Percentiles rank a stretch among this genome's conserved stretches.
Conservation (phyloP, 108 stramenopile genomes). For the Asterionellopsis glacialis region DNA sequence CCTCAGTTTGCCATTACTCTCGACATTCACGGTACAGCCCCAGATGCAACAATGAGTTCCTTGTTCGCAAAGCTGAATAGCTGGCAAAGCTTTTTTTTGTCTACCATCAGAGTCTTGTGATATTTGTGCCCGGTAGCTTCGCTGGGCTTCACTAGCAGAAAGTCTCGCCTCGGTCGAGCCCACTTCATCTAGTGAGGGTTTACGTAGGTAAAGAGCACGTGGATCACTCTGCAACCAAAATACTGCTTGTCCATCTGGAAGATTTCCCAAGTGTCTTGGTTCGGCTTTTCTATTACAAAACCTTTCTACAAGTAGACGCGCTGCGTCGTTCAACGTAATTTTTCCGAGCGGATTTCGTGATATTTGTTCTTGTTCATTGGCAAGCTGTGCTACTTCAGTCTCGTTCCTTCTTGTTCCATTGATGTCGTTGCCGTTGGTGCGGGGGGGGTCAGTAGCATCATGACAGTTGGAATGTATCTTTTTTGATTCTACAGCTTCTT, state of each 20-base stretch:
- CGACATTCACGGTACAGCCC: background rate
- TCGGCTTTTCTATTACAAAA: background rate
- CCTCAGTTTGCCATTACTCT: background rate
- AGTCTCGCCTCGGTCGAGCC: too few relatives aligned
- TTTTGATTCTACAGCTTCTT: too few relatives aligned
- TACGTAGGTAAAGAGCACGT: conserved; percentile 8
- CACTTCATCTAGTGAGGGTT: too few relatives aligned
- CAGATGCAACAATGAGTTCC: too few relatives aligned
- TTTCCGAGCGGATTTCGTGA: too few relatives aligned
- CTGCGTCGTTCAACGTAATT: background rate
- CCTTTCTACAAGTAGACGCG: background rate
- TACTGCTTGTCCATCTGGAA: conserved; percentile 24
- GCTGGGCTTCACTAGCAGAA: background rate
- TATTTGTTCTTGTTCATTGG: too few relatives aligned
- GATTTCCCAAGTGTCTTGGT: conserved; percentile 2
- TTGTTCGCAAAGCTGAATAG: too few relatives aligned
- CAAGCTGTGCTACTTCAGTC: too few relatives aligned
- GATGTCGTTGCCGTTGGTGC: background rate
- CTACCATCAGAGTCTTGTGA: too few relatives aligned
- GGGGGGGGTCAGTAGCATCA: background rate
- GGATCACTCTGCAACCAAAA: conserved; percentile 22
- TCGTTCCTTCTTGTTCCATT: too few relatives aligned
- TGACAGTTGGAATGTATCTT: background rate
- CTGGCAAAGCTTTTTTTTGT: too few relatives aligned
- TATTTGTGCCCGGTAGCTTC: background rate